Evolutionary conservation across 2,329 filamentous ascomycete species (phyloP).

Genomic region (Fusarium sublunatum): DNA sequence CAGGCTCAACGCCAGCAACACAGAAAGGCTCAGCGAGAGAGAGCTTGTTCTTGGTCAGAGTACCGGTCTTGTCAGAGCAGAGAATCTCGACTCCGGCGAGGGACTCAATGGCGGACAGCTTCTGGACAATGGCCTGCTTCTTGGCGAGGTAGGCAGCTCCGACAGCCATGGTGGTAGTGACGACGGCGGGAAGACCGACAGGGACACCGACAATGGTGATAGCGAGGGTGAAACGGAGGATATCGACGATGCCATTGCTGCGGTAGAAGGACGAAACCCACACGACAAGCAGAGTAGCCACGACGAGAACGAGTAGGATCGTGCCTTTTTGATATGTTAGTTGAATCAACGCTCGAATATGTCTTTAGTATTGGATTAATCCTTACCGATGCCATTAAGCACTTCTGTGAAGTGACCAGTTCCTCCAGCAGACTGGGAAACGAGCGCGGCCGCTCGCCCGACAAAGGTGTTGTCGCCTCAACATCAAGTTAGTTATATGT

Average conservation of each 20-base stretch:
- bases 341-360: too few species aligned
- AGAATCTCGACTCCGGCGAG: constrained; percentile 93
- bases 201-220: constrained; percentile 94
- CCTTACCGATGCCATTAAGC: constrained; percentile 80
- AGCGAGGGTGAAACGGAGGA: constrained; percentile 86
- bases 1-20: constrained; percentile 81
- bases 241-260: constrained; percentile 80
- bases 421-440: constrained; percentile 78
- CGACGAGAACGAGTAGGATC: constrained; percentile 80
- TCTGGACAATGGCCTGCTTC: constrained; percentile 94
- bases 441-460: constrained; percentile 86
- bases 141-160: constrained; percentile 91
- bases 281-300: constrained; percentile 82
- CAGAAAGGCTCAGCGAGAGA: constrained; percentile 87
- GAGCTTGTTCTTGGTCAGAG: constrained; percentile 93
- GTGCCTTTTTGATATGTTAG: constrained; percentile 51
- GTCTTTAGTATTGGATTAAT: too few species aligned
- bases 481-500: too few species aligned
- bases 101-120: constrained; percentile 91
- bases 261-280: constrained; percentile 92
- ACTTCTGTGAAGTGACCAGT: constrained; percentile 92
- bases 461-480: constrained; percentile 82
- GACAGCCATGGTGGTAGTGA: constrained; percentile 95
- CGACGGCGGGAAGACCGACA: constrained; percentile 91
- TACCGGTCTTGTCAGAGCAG: constrained; percentile 95